These are phyloP conservation scores for Fallopia convolvulus DNA, from an alignment of 148 eudicot genomes.

Conservation along the genomic window DNA sequence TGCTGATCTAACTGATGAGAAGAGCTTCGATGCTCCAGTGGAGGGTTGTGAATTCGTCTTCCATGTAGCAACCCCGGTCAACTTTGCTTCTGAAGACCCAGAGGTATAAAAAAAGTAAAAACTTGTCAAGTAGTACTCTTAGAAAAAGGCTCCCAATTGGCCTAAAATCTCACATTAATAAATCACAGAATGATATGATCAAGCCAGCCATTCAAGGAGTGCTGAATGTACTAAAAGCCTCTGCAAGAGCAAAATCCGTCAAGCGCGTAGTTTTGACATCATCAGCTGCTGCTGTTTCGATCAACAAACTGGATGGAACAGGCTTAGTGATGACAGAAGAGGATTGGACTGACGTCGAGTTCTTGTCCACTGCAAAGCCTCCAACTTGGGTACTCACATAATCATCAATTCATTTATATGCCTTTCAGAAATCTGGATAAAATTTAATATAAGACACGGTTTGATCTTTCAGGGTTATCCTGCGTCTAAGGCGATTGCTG, in stretches of 20 bases:
- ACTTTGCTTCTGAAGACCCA: slow-evolving; percentile 64
- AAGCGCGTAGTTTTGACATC: slow-evolving; percentile 64
- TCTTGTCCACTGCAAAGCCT: slow-evolving; percentile 41
- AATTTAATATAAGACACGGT: neutral
- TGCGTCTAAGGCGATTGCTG: slow-evolving; percentile 52
- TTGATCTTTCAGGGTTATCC: slow-evolving; percentile 44
- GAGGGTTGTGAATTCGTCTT: slow-evolving; percentile 49
- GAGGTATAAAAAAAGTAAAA: slow-evolving; percentile 28
- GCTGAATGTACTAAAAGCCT: slow-evolving; percentile 42
- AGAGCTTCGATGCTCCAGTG: slow-evolving; percentile 51
- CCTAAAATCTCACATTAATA: neutral
- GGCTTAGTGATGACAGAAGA: slow-evolving; percentile 47
- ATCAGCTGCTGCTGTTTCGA: slow-evolving; percentile 57
- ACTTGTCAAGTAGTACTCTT: neutral
- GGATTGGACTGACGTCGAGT: slow-evolving; percentile 57
- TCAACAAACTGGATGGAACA: slow-evolving; percentile 35
- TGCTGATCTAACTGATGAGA: slow-evolving; percentile 53
- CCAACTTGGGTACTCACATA: slow-evolving; percentile 48
- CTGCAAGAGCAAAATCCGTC: slow-evolving; percentile 38
- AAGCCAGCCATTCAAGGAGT: slow-evolving; percentile 58
- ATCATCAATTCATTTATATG: neutral
- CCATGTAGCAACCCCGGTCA: slow-evolving; percentile 62
- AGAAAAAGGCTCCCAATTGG: neutral
- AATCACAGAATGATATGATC: slow-evolving; percentile 57
- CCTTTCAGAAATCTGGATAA: neutral